phyloP scores from a whole-genome alignment of 352 stramenopile genomes.

The Blastocystis sp. region DNA sequence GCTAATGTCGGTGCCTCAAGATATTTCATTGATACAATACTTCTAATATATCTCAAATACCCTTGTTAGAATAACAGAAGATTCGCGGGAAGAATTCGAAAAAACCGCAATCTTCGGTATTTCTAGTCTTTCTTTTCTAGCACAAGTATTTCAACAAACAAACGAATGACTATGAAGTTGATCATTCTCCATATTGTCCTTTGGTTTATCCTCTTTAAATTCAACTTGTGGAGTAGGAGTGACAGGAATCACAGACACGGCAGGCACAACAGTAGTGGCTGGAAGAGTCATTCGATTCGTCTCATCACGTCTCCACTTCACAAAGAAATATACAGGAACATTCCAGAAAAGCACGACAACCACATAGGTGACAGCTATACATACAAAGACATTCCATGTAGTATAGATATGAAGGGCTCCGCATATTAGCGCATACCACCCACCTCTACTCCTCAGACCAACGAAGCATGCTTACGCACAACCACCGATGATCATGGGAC shows the following conservation, averaged over 20 bases:
- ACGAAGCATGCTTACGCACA: background rate
- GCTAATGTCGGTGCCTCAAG: conserved; percentile 7
- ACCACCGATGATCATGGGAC: conserved; percentile 57
- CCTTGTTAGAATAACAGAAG: background rate
- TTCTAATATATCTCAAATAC: background rate
- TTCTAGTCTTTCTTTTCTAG: background rate
- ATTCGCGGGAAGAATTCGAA: conserved; percentile 14
- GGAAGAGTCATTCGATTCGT: background rate
- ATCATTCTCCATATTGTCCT: background rate
- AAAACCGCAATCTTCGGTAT: background rate
- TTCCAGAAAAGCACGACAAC: conserved; percentile 25
- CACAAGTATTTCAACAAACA: background rate
- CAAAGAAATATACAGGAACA: conserved; percentile 50
- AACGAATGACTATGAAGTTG: background rate
- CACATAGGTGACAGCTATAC: background rate
- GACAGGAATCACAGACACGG: too few relatives aligned
- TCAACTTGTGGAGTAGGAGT: background rate
- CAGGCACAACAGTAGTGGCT: background rate
- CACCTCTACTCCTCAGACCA: conserved; percentile 20
- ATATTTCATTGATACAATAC: conserved; percentile 33
- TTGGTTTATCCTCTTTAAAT: background rate
- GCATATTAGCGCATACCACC: conserved; percentile 37
- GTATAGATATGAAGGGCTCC: conserved; percentile 42
- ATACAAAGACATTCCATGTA: background rate
- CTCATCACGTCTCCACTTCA: conserved; percentile 47